Percentiles rank a stretch among this genome's conserved stretches.
These are phyloP conservation scores for Cladosporium austrohemisphaericum DNA, from an alignment of 2,329 filamentous ascomycete genomes.

Conservation along the genomic window DNA sequence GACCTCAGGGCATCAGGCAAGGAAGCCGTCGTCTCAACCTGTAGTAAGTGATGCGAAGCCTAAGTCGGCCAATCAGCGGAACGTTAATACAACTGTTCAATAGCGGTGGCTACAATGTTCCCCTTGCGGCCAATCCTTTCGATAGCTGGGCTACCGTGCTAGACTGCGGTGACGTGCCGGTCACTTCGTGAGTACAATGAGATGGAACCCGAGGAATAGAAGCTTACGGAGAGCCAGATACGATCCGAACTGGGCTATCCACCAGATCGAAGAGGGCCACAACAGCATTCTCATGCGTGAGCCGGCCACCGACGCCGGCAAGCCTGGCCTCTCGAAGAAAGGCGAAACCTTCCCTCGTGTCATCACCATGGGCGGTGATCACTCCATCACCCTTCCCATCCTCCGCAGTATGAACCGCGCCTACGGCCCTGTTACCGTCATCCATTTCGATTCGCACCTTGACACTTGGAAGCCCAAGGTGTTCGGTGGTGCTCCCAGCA, in stretches of 20 bases:
- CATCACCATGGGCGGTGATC: slow-evolving; percentile 65
- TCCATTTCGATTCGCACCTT: slow-evolving; percentile 62
- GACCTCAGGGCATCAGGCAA: slow-evolving; percentile 79
- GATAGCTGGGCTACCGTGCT: slow-evolving; percentile 75
- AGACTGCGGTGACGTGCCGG: slow-evolving; percentile 80
- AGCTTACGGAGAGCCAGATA: slow-evolving; percentile 50
- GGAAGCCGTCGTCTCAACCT: slow-evolving; percentile 81
- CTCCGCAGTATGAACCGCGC: slow-evolving; percentile 58
- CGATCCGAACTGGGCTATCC: slow-evolving; percentile 75
- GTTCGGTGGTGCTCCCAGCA: slow-evolving; percentile 74
- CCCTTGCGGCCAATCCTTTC: slow-evolving; percentile 74
- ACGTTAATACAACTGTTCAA: no score
- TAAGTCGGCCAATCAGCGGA: no score
- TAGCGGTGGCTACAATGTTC: slow-evolving; percentile 84
- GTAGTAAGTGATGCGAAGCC: no score
- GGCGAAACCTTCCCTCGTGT: slow-evolving; percentile 74
- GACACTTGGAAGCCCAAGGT: slow-evolving; percentile 76
- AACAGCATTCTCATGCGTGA: slow-evolving; percentile 67
- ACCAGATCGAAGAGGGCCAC: slow-evolving; percentile 83
- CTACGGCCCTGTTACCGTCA: slow-evolving; percentile 64
- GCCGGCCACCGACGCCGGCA: slow-evolving; percentile 65
- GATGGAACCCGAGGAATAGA: no score
- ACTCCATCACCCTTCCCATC: slow-evolving; percentile 60
- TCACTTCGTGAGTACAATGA: slow-evolving; percentile 63
- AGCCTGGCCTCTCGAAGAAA: slow-evolving; percentile 64